Percentiles rank a stretch among this genome's conserved stretches.
These are phyloP conservation scores for Ophioceras dolichostomum DNA, from an alignment of 2,329 filamentous ascomycete species.

Conservation along the genomic window DNA sequence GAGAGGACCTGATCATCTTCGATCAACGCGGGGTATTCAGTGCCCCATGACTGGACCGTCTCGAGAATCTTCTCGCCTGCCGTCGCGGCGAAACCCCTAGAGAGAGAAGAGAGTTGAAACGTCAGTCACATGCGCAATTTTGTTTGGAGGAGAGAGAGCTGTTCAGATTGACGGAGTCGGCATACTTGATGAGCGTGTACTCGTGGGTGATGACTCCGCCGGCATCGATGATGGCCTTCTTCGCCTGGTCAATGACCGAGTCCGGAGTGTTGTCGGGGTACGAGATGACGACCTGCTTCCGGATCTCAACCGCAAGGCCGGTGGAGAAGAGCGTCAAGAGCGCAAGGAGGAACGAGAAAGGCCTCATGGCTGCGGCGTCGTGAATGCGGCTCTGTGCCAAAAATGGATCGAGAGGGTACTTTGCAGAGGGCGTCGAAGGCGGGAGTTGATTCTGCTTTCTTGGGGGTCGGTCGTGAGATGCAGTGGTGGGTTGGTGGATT, in stretches of 20 bases:
- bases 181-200: conserved; percentile 58
- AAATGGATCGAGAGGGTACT: too few relatives aligned
- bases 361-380: conserved; percentile 62
- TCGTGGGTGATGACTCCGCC: conserved; percentile 72
- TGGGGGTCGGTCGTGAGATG: not conserved
- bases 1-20: conserved; percentile 67
- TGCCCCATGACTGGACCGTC: conserved; percentile 49
- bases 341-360: conserved; percentile 37
- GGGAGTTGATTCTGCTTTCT: too few relatives aligned
- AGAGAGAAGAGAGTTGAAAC: too few relatives aligned
- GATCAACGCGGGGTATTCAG: conserved; percentile 49
- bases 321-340: conserved; percentile 46
- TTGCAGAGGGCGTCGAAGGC: too few relatives aligned
- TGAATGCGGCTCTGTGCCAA: too few relatives aligned
- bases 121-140: too few relatives aligned
- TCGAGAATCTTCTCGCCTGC: conserved; percentile 59
- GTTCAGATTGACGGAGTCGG: too few relatives aligned
- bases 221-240: conserved; percentile 53
- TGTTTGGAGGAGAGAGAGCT: too few relatives aligned
- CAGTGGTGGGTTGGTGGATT: not conserved
- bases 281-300: conserved; percentile 67
- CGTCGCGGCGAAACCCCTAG: conserved; percentile 66
- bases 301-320: conserved; percentile 48
- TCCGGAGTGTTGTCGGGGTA: conserved; percentile 61
- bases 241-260: conserved; percentile 57